Base-by-base conservation (phyloP, 23 red algal species). In the Gracilaria gracilis region DNA sequence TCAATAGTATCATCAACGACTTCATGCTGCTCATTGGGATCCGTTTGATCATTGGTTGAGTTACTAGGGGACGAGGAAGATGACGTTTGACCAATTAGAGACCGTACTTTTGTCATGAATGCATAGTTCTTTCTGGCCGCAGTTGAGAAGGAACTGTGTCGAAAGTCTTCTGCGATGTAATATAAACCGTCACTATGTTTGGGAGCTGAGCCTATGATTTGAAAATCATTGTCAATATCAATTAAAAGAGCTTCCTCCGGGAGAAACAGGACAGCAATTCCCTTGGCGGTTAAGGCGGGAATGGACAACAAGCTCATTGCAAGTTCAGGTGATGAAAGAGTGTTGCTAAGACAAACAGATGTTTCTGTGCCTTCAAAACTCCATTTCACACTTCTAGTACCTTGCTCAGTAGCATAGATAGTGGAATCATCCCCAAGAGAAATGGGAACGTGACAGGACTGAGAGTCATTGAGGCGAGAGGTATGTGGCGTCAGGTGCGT, bases 241-340 rank as follows among this genome's bases (percentile, higher is more conserved):
- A 89, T 35, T 16, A 89, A 9, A 0, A 89, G 48, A 1, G 86
- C 86, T 49, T 48, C n/a, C 8, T 67, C 35, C 0, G 69, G 69
- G 0, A 79, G 19, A 35, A 89, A 78, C 16, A 89, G 48, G 21
- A 67, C 75, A 3, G 44, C 69, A 3, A 89, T 59, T 16, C 61
- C 57, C 62, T 89, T 89, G 11, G 42, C 24, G 1, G 70, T 57
- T 61, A 80, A 79, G 5, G 86, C 86, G 5, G 86, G 71, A 9
- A 89, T 57, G 1, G 86, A 89, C 0, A 89, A 42, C 20, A 89
- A 42, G 23, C 42, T 79, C 51, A 67, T 89, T 25, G 69, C 61
- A 3, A 89, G 51, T 19, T 89, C 72, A n/a, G 86, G 31, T 1
- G 67, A 67, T 1, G 21, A 46, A 0, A 89, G 54, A 21, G 53